Conservation (phyloP, 495 filamentous ascomycete species). For the Hypoxylon intermedium region DNA sequence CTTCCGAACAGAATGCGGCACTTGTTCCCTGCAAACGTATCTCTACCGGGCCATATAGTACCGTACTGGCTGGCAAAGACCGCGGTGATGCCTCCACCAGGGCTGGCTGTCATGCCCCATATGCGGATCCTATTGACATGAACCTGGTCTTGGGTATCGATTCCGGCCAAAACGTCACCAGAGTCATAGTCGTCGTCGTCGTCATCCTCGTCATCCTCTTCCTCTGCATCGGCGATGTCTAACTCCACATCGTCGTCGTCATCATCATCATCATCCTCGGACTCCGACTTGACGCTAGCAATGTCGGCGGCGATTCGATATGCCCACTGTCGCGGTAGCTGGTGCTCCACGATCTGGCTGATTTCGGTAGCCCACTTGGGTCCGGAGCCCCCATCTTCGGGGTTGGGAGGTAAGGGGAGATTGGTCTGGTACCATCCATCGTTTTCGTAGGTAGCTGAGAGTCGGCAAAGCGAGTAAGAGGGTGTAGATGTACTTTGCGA, state of each 20-base stretch:
- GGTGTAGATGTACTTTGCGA: constrained; percentile 39
- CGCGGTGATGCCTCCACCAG: constrained; percentile 52
- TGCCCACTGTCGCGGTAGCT: constrained; percentile 39
- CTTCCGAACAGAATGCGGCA: constrained; percentile 51
- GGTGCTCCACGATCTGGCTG: constrained; percentile 47
- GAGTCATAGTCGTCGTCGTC: constrained; percentile 32
- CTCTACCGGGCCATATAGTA: constrained; percentile 48
- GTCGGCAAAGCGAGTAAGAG: constrained; percentile 52
- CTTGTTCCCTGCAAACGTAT: constrained; percentile 51
- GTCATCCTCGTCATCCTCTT: constrained; percentile 36
- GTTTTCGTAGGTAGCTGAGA: constrained; percentile 54
- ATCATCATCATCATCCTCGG: constrained; percentile 18
- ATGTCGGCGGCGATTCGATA: constrained; percentile 8
- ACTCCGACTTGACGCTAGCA: constrained; percentile 10
- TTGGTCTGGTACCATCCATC: constrained; percentile 56
- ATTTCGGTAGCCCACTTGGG: constrained; percentile 55
- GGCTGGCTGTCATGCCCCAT: constrained; percentile 52
- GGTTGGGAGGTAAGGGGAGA: constrained; percentile 31
- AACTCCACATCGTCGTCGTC: background rate
- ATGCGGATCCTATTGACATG: constrained; percentile 55
- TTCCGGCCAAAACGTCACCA: constrained; percentile 28
- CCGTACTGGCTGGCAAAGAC: constrained; percentile 49
- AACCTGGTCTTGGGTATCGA: constrained; percentile 41
- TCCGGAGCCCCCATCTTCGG: constrained; percentile 20
- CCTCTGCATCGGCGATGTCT: background rate